phyloP scores from a whole-genome alignment of 2,329 filamentous ascomycete species.

The Stemphylium lycopersici region DNA sequence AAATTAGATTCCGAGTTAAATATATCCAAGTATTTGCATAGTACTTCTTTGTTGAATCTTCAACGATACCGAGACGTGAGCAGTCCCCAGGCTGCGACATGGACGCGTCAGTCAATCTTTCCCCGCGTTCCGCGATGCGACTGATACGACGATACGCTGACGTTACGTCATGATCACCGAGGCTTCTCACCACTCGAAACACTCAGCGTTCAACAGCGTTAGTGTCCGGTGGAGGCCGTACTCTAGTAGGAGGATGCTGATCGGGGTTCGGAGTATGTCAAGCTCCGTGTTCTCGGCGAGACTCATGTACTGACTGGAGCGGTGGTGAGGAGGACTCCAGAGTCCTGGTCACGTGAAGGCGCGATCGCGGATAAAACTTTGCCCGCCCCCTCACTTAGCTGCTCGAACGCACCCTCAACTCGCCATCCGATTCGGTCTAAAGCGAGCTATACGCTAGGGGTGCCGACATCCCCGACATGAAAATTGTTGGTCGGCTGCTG shows the following conservation, averaged over 20 bases:
- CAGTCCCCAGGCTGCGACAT: slow-evolving; percentile 18
- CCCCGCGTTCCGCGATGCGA: slow-evolving; percentile 12
- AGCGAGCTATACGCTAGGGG: neutral
- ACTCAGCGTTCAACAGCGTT: neutral
- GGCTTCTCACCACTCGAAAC: slow-evolving; percentile 2
- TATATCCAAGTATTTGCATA: no score
- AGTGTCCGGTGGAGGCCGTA: no score
- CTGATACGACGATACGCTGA: slow-evolving; percentile 8
- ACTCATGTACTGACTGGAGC: no score
- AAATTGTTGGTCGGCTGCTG: neutral
- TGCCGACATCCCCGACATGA: neutral
- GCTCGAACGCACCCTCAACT: no score
- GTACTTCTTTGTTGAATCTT: neutral
- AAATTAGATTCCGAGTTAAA: no score
- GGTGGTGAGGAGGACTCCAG: neutral
- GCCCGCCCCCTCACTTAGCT: neutral
- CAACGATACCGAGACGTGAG: slow-evolving; percentile 2
- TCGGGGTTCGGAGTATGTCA: no score
- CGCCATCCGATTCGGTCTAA: no score
- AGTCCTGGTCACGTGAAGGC: slow-evolving; percentile 4
- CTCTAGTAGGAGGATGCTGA: no score
- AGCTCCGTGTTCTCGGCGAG: neutral
- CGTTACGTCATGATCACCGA: slow-evolving; percentile 6
- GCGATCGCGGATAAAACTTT: neutral
- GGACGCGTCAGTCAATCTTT: slow-evolving; percentile 21